Evolutionary conservation across 2,329 filamentous ascomycete genomes (phyloP), one percentile per base, ranked within the genome.

Genomic region (Elsinoe australis): DNA sequence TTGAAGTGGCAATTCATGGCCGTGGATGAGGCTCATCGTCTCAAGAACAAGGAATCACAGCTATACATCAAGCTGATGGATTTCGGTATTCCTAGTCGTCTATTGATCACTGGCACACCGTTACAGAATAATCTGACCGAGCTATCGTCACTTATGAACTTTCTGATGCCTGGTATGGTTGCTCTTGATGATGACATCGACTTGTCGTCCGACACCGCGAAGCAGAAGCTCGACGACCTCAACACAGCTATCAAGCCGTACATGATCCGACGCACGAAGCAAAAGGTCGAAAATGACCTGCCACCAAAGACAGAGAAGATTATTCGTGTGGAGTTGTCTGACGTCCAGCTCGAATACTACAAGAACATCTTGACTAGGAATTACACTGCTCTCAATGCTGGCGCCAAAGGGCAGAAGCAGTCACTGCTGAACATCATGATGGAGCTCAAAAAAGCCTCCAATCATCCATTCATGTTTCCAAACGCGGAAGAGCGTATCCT

Each of bases 301-400:
- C 92, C 92, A 9, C 88, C 90, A 0, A 98, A 98, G 71, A 95
- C 87, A 0, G 92, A 98, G 65, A 98, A 96, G 71, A 98, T 98
- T 56, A 94, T 98, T 63, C 87, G 94, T 49, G 92, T 98, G 32
- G 92, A 96, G 66, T 74, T 98, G 44, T 94, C 92, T 0, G 92
- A 98, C 65, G 83, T 96, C 21, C 92, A 98, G 62, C 73, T 96
- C 7, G 90, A 98, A 55, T 96, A 95, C 66, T 98, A 98, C 73
- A 96, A 96, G 69, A 96, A 96, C 61, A 96, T 98, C 51, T 74
- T 98, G 18, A 96, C 92, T 0, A 83, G 90, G 59, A 98, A 98
- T 63, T 98, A 98, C 60, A 82, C 88, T 22, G 92, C 90, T 2
- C 75, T 98, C 24, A 95, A 94, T 58, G 86, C 95, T 60, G 90